Evolutionary conservation across 176 grass and related monocot genomes (phyloP), one percentile per base, ranked within the genome.

Genomic region (Musa troglodytarum): DNA sequence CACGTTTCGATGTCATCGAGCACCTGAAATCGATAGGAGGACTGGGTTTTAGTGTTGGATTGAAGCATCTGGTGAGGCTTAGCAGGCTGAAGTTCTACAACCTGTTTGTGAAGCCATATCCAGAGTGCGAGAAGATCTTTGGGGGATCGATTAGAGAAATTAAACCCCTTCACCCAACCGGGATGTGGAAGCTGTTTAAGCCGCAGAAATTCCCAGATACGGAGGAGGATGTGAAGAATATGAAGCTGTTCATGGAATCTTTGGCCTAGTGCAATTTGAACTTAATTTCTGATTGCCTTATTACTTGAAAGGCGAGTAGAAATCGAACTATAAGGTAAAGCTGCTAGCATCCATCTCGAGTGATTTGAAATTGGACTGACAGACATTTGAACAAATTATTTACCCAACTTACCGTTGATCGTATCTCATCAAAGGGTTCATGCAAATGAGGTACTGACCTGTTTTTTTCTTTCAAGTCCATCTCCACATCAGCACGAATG

Each of bases 71-170:
- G 68, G 88, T 91, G 19, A 81, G 83, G 69, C 74, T 98, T 34
- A 93, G 84, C 76, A 92, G 90, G 68, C 71, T 50, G 65, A 87
- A 53, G 75, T 93, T 98, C 21, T 93, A 91, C 61, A 98, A 93
- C 74, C 54, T 93, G 69, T 98, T 91, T 23, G 90, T 93, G 51
- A 93, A 98, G 76, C 95, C 95, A 0, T 98, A 98, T 69, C 88
- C 88, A 0, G 88, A 98, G 65, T 98, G 90, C 1, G 50, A 93
- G 82, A 86, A 73, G 80, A 93, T 98, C 3, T 98, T 93, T 76
- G 80, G 77, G 3, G 79, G 77, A 5, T n/a, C 49, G 0, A 79
- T 72, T 5, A 82, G 25, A 73, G 77, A 77, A 9, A 76, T 56
- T 80, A 89, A 67, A 64, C 78, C 25, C 8, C 55, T 22, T 13